Conservation (phyloP, 2,329 filamentous ascomycete species). For the Aspergillus awamori region DNA sequence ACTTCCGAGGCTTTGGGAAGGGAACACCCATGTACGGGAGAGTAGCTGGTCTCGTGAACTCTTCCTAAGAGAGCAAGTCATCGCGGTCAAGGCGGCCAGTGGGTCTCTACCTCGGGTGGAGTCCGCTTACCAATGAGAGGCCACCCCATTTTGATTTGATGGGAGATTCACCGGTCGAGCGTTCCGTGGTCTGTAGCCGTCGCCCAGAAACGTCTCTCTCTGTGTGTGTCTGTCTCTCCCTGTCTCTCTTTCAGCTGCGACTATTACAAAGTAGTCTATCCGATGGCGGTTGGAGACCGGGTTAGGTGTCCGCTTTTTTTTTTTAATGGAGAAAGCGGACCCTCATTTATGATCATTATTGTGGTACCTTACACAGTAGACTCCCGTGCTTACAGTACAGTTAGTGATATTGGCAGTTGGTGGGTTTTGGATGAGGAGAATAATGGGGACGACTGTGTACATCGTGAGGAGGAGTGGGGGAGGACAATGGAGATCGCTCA, state of each 20-base stretch:
- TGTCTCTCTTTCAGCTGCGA: not conserved
- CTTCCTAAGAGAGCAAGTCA: constrained; percentile 19
- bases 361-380: too few species aligned
- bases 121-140: constrained; percentile 18
- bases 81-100: constrained; percentile 4
- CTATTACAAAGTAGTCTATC: not conserved
- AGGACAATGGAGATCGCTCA: constrained; percentile 15
- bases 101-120: constrained; percentile 12
- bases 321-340: not conserved
- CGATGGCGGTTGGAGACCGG: not conserved
- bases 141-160: constrained; percentile 13
- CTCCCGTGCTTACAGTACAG: too few species aligned
- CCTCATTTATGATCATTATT: not conserved
- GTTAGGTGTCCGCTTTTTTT: not conserved
- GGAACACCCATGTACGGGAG: not conserved
- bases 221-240: too few species aligned
- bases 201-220: not conserved
- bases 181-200: constrained; percentile 10
- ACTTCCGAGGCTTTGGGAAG: not conserved
- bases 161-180: constrained; percentile 12
- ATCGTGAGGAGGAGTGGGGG: constrained; percentile 8
- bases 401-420: too few species aligned
- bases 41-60: constrained; percentile 22
- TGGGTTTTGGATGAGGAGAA: not conserved
- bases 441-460: not conserved